Base-by-base conservation (phyloP, 148 eudicot genomes). In the Cornus suecica region DNA sequence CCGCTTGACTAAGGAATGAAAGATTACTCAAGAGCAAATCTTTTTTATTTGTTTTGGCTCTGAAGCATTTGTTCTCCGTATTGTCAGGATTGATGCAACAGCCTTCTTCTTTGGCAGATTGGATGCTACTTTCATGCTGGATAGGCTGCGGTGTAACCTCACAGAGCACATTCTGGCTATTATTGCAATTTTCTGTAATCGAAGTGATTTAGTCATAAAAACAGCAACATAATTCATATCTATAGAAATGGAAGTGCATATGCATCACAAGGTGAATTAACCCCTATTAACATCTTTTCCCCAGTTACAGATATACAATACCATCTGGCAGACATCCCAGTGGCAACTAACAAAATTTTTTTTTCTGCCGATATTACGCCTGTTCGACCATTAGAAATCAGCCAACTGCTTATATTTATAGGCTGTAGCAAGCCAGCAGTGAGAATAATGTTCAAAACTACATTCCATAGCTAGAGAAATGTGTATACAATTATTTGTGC, bases 21-120 rank as follows among this genome's bases (percentile, higher is more conserved):
- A 79, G 72, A 76, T 77, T 90, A 74, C 82, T 74, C 58, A 83
- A 69, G 51, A 92, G 87, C 48, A 91, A 54, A n/a, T 76, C 75
- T 61, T 79, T 79, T 42, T 77, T 69, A 27, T 65, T 76, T 30
- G 70, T 72, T 71, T 61, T 77, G 2, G 80, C 67, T 71, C 71
- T 51, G 72, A 61, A 71, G 27, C 30, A 65, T 29, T 74, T 72
- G 3, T 7, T 70, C 65, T 73, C 66, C 8, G 75, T 42, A 14
- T 14, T 34, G 24, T 32, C 66, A 54, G 48, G 61, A 48, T 51
- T 72, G 58, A 52, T 66, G 13, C 4, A 27, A 54, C 45, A 51
- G 24, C 58, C 67, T 22, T 76, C 68, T 37, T 80, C 80, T 67
- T 73, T 82, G 56, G 65, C 34, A 1, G 54, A 32, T 34, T 72